A percentile compares a stretch with the other conserved stretches of the same genome.
Conservation (phyloP, 805 yeast species). For the Cyberlindnera japonica region DNA sequence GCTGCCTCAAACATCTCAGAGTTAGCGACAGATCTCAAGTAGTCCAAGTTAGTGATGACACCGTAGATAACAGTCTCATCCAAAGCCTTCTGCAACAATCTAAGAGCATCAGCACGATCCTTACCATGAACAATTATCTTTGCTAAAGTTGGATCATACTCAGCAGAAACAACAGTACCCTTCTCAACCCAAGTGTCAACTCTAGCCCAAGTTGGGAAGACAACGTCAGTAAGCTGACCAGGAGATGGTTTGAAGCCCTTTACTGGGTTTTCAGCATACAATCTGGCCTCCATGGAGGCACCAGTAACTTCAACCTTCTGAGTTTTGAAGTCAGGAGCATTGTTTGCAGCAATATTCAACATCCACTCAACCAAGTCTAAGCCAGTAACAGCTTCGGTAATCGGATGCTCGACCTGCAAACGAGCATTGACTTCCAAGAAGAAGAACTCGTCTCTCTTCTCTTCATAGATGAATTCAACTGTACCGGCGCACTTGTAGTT, state of each 20-base stretch:
- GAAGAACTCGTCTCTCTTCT: constrained; percentile 81
- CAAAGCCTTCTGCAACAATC: constrained; percentile 72
- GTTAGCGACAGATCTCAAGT: constrained; percentile 78
- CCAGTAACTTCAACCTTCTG: constrained; percentile 63
- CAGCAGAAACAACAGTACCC: constrained; percentile 86
- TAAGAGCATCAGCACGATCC: constrained; percentile 81
- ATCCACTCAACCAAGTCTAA: constrained; percentile 96
- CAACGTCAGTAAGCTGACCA: constrained; percentile 82
- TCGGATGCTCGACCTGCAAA: constrained; percentile 96
- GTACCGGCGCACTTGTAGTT: constrained; percentile 97
- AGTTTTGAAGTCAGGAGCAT: constrained; percentile 69
- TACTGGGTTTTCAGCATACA: constrained; percentile 96
- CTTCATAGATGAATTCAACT: constrained; percentile 91
- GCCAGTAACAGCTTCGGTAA: constrained; percentile 94
- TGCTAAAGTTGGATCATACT: constrained; percentile 94
- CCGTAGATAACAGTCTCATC: constrained; percentile 87
- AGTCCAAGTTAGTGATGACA: constrained; percentile 85
- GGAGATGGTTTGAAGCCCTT: constrained; percentile 96
- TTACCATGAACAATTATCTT: constrained; percentile 93
- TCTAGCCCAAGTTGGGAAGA: constrained; percentile 88
- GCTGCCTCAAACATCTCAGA: constrained; percentile 83
- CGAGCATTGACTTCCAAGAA: constrained; percentile 96
- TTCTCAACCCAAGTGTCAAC: constrained; percentile 91
- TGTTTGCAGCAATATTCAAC: constrained; percentile 86
- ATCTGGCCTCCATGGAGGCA: constrained; percentile 94